Evolutionary conservation across 2,329 filamentous ascomycete genomes (phyloP).

Genomic region (Pseudogymnoascus sp.): DNA sequence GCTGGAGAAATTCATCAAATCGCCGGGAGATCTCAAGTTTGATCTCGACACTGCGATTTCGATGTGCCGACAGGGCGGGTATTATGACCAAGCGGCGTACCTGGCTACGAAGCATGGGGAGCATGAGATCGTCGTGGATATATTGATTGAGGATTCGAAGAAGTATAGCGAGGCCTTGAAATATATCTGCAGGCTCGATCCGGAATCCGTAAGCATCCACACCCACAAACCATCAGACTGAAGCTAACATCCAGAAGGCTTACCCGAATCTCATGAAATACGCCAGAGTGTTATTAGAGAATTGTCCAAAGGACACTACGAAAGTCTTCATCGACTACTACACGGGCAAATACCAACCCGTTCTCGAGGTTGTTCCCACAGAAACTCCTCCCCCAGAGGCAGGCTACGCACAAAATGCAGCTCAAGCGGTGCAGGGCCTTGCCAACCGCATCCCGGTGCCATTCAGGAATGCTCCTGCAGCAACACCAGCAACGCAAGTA

Average conservation of each 20-base stretch:
- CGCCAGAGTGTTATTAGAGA: constrained; percentile 77
- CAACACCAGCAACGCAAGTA: constrained; percentile 43
- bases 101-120: constrained; percentile 91
- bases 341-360: constrained; percentile 71
- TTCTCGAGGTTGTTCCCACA: constrained; percentile 41
- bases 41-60: constrained; percentile 94
- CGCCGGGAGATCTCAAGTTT: constrained; percentile 88
- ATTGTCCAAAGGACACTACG: constrained; percentile 75
- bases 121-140: constrained; percentile 87
- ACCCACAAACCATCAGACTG: neutral
- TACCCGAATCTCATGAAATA: constrained; percentile 93
- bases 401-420: constrained; percentile 40
- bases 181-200: constrained; percentile 83
- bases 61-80: constrained; percentile 95
- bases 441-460: constrained; percentile 76
- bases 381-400: constrained; percentile 16
- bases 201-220: constrained; percentile 52
- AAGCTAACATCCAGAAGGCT: constrained; percentile 41
- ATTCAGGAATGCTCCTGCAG: constrained; percentile 60
- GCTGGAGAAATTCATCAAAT: constrained; percentile 92
- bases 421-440: constrained; percentile 76
- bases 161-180: constrained; percentile 80
- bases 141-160: constrained; percentile 90
- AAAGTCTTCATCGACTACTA: constrained; percentile 92
- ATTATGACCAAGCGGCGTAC: constrained; percentile 93